Evolutionary conservation across 73 alveolate genomes (phyloP).

Genomic region (Paramecium octaurelia): DNA sequence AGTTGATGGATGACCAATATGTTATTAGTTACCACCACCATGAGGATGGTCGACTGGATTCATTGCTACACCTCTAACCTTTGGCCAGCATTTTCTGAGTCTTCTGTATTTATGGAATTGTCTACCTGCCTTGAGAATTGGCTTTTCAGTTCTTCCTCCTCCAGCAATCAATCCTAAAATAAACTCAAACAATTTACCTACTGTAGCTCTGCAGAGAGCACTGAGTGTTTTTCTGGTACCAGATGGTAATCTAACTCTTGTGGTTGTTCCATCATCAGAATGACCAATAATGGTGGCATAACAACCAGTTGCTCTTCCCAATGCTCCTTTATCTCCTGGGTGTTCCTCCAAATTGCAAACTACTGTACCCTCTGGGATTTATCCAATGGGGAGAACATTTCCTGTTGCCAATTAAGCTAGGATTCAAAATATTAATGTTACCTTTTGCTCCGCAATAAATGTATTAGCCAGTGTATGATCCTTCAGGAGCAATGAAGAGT

Average conservation of each 20-base stretch:
- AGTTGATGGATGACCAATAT: conserved; percentile 87
- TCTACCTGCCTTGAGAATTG: conserved; percentile 95
- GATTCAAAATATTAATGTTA: neutral
- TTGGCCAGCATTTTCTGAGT: conserved; percentile 94
- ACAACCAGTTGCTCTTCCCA: conserved; percentile 95
- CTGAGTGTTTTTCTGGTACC: conserved; percentile 92
- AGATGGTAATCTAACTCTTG: conserved; percentile 86
- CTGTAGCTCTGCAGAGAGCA: conserved; percentile 91
- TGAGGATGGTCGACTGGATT: conserved; percentile 99
- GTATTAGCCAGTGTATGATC: conserved; percentile 95
- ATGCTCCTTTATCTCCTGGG: conserved; percentile 93
- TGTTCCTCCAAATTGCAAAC: conserved; percentile 91
- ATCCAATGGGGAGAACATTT: conserved; percentile 89
- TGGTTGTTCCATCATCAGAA: conserved; percentile 86
- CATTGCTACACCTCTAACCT: conserved; percentile 96
- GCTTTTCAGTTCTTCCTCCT: conserved; percentile 98
- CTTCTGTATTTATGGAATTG: conserved; percentile 90
- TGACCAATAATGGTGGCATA: conserved; percentile 93
- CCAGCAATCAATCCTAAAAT: conserved; percentile 81
- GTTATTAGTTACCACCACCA: conserved; percentile 92
- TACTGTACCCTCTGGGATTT: conserved; percentile 95
- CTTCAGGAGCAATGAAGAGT: conserved; percentile 96
- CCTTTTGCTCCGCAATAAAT: conserved; percentile 93
- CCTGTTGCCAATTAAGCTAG: conserved; percentile 90
- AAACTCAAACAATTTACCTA: conserved; percentile 58